These are phyloP conservation scores for Thielaviopsis ethacetica DNA, from an alignment of 2,329 filamentous ascomycete genomes.

Conservation along the genomic window DNA sequence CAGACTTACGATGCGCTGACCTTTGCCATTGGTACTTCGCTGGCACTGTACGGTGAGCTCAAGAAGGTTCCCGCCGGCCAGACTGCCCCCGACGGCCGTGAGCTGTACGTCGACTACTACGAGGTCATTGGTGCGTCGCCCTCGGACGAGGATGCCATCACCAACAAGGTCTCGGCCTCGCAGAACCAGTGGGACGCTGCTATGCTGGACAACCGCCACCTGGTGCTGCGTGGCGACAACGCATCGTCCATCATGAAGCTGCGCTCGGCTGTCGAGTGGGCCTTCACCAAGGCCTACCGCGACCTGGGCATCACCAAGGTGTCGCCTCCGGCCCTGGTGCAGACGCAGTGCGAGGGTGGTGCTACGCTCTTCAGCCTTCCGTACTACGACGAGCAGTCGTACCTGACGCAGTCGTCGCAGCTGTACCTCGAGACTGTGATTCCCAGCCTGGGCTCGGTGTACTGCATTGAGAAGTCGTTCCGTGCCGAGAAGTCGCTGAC, in stretches of 20 bases:
- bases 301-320: constrained; percentile 69
- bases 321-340: constrained; percentile 76
- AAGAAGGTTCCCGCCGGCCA: constrained; percentile 61
- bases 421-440: constrained; percentile 93
- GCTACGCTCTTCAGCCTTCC: constrained; percentile 78
- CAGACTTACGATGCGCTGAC: constrained; percentile 86
- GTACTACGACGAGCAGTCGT: constrained; percentile 81
- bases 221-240: constrained; percentile 70
- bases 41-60: constrained; percentile 73
- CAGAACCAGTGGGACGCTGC: constrained; percentile 39
- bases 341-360: constrained; percentile 88
- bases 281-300: constrained; percentile 65
- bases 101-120: constrained; percentile 84
- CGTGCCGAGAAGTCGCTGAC: constrained; percentile 93
- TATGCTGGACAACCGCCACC: constrained; percentile 67
- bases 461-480: constrained; percentile 98
- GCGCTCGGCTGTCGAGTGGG: constrained; percentile 61
- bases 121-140: constrained; percentile 63
- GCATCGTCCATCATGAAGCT: constrained; percentile 79
- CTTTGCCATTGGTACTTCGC: constrained; percentile 72
- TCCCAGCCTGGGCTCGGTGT: constrained; percentile 81
- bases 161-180: constrained; percentile 46
- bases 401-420: constrained; percentile 91
- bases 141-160: constrained; percentile 79
- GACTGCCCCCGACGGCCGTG: constrained; percentile 67